phyloP scores from a whole-genome alignment of 768 basidiomycete species.

The Suillus subluteus region DNA sequence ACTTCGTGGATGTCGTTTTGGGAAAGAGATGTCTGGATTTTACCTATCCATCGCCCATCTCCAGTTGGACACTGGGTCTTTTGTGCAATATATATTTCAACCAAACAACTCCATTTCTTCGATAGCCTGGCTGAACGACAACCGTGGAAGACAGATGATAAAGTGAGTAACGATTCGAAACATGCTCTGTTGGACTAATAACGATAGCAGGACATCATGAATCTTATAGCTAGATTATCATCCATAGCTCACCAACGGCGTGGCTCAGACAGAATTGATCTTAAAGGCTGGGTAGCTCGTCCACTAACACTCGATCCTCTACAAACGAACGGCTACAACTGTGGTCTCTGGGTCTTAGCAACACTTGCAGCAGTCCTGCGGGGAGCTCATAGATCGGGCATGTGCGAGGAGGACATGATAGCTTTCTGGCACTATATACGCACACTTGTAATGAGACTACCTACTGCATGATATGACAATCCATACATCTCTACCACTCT shows the following conservation, averaged over 20 bases:
- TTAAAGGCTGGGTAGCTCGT: background rate
- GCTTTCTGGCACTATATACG: slow-evolving; percentile 12
- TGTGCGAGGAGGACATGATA: slow-evolving; percentile 19
- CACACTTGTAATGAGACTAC: slow-evolving; percentile 3
- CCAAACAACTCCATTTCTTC: slow-evolving; percentile 12
- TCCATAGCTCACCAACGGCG: background rate
- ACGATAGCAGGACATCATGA: slow-evolving; percentile 3
- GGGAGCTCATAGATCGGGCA: slow-evolving; percentile 15
- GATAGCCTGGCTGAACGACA: slow-evolving; percentile 7
- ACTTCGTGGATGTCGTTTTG: slow-evolving; percentile 25
- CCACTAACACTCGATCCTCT: background rate
- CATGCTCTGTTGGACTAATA: too few relatives aligned
- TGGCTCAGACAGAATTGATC: background rate
- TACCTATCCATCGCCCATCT: slow-evolving; percentile 36
- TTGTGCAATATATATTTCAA: slow-evolving; percentile 18
- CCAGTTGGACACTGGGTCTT: slow-evolving; percentile 37
- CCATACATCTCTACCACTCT: background rate
- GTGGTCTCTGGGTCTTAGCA: slow-evolving; percentile 30
- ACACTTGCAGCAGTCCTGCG: slow-evolving; percentile 21
- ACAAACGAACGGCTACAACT: slow-evolving; percentile 24
- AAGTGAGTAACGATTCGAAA: background rate
- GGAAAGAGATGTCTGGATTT: slow-evolving; percentile 34
- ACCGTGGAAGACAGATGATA: background rate
- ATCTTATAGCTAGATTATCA: background rate
- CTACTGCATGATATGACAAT: background rate